A percentile compares a stretch with the other conserved stretches of the same genome.
phyloP scores from a whole-genome alignment of 257 asterid genomes.

The Solanum boliviense region DNA sequence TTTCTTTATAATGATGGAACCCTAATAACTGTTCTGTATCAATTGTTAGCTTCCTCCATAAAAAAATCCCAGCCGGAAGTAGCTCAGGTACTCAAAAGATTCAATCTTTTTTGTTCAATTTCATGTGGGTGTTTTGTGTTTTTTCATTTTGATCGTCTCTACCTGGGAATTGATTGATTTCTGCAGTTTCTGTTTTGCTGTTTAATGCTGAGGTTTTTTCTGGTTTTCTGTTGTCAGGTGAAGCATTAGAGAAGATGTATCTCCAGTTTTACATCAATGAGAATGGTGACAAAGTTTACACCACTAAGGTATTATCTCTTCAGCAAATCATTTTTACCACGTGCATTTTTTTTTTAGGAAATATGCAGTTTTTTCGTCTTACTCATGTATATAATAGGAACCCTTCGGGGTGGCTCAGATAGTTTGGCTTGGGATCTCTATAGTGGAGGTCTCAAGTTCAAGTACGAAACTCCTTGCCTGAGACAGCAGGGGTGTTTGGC shows the following conservation, averaged over 20 bases:
- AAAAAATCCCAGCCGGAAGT: background rate
- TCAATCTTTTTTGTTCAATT: background rate
- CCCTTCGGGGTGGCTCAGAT: background rate
- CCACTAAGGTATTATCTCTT: constrained; percentile 34
- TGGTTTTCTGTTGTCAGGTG: background rate
- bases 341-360: background rate
- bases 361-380: background rate
- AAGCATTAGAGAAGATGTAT: constrained; percentile 20
- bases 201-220: background rate
- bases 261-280: constrained; percentile 49
- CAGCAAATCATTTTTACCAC: background rate
- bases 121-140: background rate
- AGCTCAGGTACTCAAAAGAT: background rate
- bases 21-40: background rate
- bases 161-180: background rate
- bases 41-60: background rate
- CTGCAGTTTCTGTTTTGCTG: background rate
- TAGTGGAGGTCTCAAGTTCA: background rate
- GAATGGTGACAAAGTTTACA: constrained; percentile 50
- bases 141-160: background rate
- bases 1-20: background rate
- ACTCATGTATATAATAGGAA: background rate
- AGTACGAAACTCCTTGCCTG: background rate
- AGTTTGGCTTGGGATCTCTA: background rate
- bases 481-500: background rate